phyloP scores from a whole-genome alignment of 768 basidiomycete species.

The Lentinus brumalis region DNA sequence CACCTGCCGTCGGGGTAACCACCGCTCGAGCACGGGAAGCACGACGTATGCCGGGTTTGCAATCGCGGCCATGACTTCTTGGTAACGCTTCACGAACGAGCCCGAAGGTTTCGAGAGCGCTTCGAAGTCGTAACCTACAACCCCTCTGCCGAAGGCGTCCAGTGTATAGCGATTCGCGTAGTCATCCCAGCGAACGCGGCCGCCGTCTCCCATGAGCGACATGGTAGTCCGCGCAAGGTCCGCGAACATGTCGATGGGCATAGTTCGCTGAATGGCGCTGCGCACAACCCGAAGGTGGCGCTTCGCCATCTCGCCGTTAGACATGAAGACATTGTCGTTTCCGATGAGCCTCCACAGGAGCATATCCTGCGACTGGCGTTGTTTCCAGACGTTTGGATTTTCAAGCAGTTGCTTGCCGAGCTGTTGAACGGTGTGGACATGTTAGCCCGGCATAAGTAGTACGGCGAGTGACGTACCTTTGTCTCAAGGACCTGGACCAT shows the following conservation, averaged over 20 bases:
- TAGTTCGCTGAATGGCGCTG: slow-evolving; percentile 35
- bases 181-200: slow-evolving; percentile 32
- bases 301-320: slow-evolving; percentile 42
- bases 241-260: slow-evolving; percentile 39
- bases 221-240: slow-evolving; percentile 35
- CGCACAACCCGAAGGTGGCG: slow-evolving; percentile 38
- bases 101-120: slow-evolving; percentile 13
- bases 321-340: slow-evolving; percentile 38
- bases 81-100: slow-evolving; percentile 15
- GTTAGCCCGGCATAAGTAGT: not conserved
- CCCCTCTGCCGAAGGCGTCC: slow-evolving; percentile 15
- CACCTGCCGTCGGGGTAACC: slow-evolving; percentile 4
- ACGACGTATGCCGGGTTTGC: slow-evolving; percentile 11
- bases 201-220: slow-evolving; percentile 33
- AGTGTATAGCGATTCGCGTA: slow-evolving; percentile 16
- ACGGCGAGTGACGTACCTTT: slow-evolving; percentile 26
- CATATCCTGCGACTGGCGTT: slow-evolving; percentile 34
- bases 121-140: slow-evolving; percentile 22
- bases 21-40: slow-evolving; percentile 14
- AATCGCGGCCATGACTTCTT: slow-evolving; percentile 16
- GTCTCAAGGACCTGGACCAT: slow-evolving; percentile 42
- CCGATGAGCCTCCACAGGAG: slow-evolving; percentile 41
- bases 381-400: slow-evolving; percentile 19
- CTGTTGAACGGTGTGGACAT: not conserved
- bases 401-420: slow-evolving; percentile 5